Conservation (phyloP, 2,329 filamentous ascomycete species). For the Mollisiaceae sp. region DNA sequence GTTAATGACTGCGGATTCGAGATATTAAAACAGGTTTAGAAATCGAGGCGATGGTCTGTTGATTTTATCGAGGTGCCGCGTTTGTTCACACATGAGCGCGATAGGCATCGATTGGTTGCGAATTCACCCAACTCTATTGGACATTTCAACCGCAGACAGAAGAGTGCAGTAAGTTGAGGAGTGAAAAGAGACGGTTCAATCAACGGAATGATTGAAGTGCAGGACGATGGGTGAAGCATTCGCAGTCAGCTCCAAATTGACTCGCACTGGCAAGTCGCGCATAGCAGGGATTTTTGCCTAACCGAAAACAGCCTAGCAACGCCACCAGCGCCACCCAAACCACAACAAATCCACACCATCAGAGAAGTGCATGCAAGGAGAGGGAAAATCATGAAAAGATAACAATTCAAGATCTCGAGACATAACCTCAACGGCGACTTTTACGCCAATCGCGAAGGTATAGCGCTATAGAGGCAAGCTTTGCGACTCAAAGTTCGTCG, state of each 20-base stretch:
- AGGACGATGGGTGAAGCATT: neutral
- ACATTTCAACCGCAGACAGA: neutral
- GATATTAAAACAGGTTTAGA: neutral
- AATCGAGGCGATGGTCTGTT: constrained; percentile 15
- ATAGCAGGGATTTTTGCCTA: too few relatives aligned
- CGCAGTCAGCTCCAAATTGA: neutral
- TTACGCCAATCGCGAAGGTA: neutral
- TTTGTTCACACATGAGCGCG: constrained; percentile 25
- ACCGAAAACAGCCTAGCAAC: too few relatives aligned
- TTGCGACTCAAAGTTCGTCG: neutral
- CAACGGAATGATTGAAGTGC: neutral
- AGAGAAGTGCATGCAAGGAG: neutral
- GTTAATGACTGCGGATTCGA: neutral
- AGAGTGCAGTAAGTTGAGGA: neutral
- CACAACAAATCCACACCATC: neutral
- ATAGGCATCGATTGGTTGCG: constrained; percentile 14
- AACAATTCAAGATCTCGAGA: neutral
- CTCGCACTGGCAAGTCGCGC: neutral
- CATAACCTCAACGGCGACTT: neutral
- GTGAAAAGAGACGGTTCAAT: neutral
- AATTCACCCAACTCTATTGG: neutral
- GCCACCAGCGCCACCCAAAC: neutral
- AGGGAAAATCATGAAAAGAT: neutral
- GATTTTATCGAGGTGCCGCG: constrained; percentile 16
- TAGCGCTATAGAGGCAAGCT: neutral